phyloP scores from a whole-genome alignment of 23 red algal genomes.

The Agarophyton chilense region DNA sequence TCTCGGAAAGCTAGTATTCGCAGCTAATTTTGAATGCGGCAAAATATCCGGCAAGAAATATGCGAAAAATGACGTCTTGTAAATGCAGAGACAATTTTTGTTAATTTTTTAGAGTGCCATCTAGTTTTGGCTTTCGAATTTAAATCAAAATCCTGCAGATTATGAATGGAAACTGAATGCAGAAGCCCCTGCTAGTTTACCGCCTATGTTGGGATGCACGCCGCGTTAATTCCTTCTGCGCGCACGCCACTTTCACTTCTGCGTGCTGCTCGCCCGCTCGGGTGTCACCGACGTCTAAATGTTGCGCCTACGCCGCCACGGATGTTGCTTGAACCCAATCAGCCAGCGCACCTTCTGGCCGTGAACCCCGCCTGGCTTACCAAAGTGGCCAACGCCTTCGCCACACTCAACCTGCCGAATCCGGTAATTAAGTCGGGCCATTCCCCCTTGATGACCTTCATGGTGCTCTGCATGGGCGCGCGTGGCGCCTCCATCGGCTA shows the following conservation, averaged over 20 bases:
- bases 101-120: too few relatives aligned
- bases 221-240: not conserved
- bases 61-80: too few relatives aligned
- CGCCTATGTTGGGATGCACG: not conserved
- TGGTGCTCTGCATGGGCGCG: slow-evolving; percentile 88
- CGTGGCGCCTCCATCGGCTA: slow-evolving; percentile 83
- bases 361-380: slow-evolving; percentile 82
- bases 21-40: too few relatives aligned
- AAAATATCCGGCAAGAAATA: too few relatives aligned
- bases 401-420: slow-evolving; percentile 72
- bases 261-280: not conserved
- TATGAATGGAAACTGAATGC: too few relatives aligned
- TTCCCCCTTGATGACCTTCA: slow-evolving; percentile 92
- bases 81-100: too few relatives aligned
- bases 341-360: slow-evolving; percentile 5
- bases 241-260: not conserved
- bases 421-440: slow-evolving; percentile 90
- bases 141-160: too few relatives aligned
- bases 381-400: slow-evolving; percentile 80
- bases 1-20: too few relatives aligned
- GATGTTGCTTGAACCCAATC: not conserved
- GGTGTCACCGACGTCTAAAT: not conserved
- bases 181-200: too few relatives aligned
- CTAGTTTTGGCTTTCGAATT: too few relatives aligned
- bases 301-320: not conserved